Conservation (phyloP, 2,329 filamentous ascomycete species). For the Claviceps sp. region DNA sequence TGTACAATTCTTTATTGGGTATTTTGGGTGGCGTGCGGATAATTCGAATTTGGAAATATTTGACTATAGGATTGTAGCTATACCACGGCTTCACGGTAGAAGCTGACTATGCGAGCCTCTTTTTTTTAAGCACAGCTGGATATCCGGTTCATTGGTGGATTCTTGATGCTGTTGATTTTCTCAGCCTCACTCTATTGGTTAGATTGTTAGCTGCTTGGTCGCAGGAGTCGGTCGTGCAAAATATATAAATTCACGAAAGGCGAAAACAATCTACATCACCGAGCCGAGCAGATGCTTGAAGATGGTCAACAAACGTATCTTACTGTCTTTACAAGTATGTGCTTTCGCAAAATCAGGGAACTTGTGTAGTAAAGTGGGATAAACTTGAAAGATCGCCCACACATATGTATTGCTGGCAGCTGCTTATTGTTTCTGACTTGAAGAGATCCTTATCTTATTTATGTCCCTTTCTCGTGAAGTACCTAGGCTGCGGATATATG, state of each 20-base stretch:
- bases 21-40: constrained; percentile 1
- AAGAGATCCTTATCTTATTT: too few relatives aligned
- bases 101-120: neutral
- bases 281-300: neutral
- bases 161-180: constrained; percentile 56
- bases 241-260: neutral
- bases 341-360: too few relatives aligned
- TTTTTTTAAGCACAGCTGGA: neutral
- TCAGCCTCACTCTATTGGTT: neutral
- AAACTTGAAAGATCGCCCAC: too few relatives aligned
- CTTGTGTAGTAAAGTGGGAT: too few relatives aligned
- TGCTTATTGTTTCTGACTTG: too few relatives aligned
- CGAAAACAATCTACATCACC: neutral
- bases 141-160: constrained; percentile 44
- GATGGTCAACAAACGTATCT: too few relatives aligned
- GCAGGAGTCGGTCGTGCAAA: neutral
- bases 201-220: neutral
- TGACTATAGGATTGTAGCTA: neutral
- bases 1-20: constrained; percentile 5
- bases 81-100: neutral
- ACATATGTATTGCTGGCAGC: too few relatives aligned
- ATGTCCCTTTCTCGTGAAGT: too few relatives aligned
- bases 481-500: too few relatives aligned
- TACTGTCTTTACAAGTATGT: too few relatives aligned
- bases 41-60: neutral